Evolutionary conservation across 768 basidiomycete genomes (phyloP).

Genomic region (Tulasnella sp.): DNA sequence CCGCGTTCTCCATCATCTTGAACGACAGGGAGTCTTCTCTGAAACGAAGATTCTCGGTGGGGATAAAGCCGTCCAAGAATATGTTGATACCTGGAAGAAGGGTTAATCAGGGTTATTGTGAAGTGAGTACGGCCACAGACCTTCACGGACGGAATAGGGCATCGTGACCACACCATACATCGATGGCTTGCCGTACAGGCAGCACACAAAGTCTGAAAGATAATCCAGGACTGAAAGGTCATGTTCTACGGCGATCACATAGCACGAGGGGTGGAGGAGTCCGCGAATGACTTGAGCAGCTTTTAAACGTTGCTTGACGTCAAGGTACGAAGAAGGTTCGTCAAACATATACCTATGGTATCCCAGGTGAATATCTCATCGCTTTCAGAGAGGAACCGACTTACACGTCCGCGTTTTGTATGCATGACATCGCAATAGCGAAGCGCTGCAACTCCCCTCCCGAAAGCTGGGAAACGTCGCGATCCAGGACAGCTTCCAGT

Average conservation of each 20-base stretch:
- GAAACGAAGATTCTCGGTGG: conserved; percentile 97
- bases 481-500: conserved; percentile 69
- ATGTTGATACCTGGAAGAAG: conserved; percentile 82
- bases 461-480: conserved; percentile 75
- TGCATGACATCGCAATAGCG: conserved; percentile 94
- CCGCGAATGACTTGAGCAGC: conserved; percentile 92
- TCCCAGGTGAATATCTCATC: background rate
- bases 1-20: conserved; percentile 95
- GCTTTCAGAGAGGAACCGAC: conserved; percentile 23
- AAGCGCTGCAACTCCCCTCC: conserved; percentile 98
- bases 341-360: conserved; percentile 89
- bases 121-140: conserved; percentile 31
- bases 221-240: conserved; percentile 97
- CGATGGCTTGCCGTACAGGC: conserved; percentile 91
- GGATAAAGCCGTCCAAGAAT: conserved; percentile 97
- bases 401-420: conserved; percentile 90
- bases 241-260: conserved; percentile 97
- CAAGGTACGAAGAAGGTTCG: conserved; percentile 96
- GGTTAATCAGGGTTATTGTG: background rate
- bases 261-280: conserved; percentile 68
- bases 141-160: conserved; percentile 97
- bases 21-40: conserved; percentile 90
- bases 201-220: conserved; percentile 96
- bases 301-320: conserved; percentile 87
- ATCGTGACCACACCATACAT: conserved; percentile 99